Evolutionary conservation across 2,329 filamentous ascomycete species (phyloP).

Genomic region (Fusarium sp.): DNA sequence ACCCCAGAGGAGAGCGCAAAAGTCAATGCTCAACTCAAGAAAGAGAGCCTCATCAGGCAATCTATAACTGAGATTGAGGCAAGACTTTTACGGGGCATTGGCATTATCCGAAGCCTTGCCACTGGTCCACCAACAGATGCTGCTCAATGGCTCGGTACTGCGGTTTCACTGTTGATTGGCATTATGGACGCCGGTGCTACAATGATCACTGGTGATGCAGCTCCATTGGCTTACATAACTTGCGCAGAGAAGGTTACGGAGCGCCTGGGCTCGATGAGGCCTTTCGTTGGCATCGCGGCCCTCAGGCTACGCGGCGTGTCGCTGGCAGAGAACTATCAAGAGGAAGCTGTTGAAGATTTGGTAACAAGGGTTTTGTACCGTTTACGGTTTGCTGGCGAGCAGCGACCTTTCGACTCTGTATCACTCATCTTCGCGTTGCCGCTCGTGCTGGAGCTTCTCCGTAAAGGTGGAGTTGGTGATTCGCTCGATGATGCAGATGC

Average conservation of each 20-base stretch:
- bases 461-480: constrained; percentile 78
- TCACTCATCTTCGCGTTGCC: constrained; percentile 89
- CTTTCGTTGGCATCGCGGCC: constrained; percentile 88
- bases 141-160: constrained; percentile 85
- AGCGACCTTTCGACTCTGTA: constrained; percentile 89
- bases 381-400: constrained; percentile 87
- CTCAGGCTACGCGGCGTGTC: constrained; percentile 80
- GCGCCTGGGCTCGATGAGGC: constrained; percentile 77
- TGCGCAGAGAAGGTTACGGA: constrained; percentile 78
- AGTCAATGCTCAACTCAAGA: constrained; percentile 87
- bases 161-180: constrained; percentile 75
- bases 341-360: constrained; percentile 84
- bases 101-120: constrained; percentile 83
- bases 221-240: constrained; percentile 79
- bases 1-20: constrained; percentile 88
- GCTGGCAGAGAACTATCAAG: constrained; percentile 73
- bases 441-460: constrained; percentile 79
- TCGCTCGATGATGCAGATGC: constrained; percentile 83
- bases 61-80: constrained; percentile 75
- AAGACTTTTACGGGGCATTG: constrained; percentile 81
- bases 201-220: constrained; percentile 80
- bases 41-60: constrained; percentile 81
- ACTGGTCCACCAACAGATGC: constrained; percentile 90
- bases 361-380: constrained; percentile 91
- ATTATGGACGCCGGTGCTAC: constrained; percentile 83